phyloP scores from a whole-genome alignment of 768 basidiomycete species.

The Trametes gibbosa region DNA sequence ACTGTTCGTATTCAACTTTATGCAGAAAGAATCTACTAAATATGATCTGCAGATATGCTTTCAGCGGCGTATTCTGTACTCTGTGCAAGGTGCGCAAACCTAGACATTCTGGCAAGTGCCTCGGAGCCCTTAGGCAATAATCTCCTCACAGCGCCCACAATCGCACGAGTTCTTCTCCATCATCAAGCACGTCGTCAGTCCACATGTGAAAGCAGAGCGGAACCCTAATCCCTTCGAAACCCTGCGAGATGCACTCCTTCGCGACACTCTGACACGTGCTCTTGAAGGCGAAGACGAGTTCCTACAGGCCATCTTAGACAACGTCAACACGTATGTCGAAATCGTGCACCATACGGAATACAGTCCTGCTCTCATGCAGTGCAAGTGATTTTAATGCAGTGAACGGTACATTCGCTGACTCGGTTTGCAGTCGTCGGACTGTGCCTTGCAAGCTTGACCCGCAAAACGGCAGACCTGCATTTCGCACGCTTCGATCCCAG shows the following conservation, averaged over 20 bases:
- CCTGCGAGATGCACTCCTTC: slow-evolving; percentile 50
- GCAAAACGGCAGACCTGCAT: slow-evolving; percentile 56
- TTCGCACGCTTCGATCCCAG: slow-evolving; percentile 51
- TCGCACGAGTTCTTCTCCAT: slow-evolving; percentile 50
- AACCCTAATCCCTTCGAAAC: slow-evolving; percentile 24
- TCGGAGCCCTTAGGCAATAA: not conserved
- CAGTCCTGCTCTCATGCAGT: slow-evolving; percentile 49
- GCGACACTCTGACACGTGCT: slow-evolving; percentile 49
- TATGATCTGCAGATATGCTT: slow-evolving; percentile 44
- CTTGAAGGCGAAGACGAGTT: slow-evolving; percentile 48
- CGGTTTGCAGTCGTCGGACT: slow-evolving; percentile 50
- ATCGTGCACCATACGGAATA: slow-evolving; percentile 54
- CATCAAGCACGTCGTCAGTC: slow-evolving; percentile 45
- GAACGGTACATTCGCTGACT: not conserved
- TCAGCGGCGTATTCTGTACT: slow-evolving; percentile 53
- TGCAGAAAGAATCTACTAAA: not conserved
- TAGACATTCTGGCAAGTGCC: not conserved
- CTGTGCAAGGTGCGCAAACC: slow-evolving; percentile 50
- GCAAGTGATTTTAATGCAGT: slow-evolving; percentile 37
- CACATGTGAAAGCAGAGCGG: slow-evolving; percentile 33
- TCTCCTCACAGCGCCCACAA: slow-evolving; percentile 41
- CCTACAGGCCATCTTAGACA: slow-evolving; percentile 54
- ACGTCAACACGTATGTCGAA: slow-evolving; percentile 57
- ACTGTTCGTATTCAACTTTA: slow-evolving; percentile 34
- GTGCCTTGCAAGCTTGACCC: slow-evolving; percentile 50